Evolutionary conservation across 1,139 yeast species (phyloP).

Genomic region (Yamadazyma aaseri): DNA sequence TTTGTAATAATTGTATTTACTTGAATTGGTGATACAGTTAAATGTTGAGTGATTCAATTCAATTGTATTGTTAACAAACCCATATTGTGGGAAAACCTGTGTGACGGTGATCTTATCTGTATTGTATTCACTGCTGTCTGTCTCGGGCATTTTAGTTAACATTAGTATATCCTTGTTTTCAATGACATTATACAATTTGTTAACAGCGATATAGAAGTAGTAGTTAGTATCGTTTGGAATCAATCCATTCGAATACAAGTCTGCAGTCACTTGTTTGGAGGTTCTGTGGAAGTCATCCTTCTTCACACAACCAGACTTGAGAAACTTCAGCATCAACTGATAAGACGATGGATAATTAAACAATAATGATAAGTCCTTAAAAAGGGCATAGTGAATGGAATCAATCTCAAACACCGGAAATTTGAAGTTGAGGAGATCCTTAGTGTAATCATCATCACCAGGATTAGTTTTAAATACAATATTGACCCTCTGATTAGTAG

Average conservation of each 20-base stretch:
- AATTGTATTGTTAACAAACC: conserved; percentile 28
- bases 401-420: conserved; percentile 13
- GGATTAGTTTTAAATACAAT: neutral
- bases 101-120: conserved; percentile 29
- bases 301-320: conserved; percentile 21
- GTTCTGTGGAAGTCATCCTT: conserved; percentile 24
- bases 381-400: conserved; percentile 22
- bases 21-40: conserved; percentile 31
- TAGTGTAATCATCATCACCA: neutral
- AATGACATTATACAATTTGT: conserved; percentile 19
- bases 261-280: conserved; percentile 20
- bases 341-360: conserved; percentile 48
- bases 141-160: neutral
- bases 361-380: conserved; percentile 31
- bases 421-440: conserved; percentile 4
- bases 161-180: conserved; percentile 20
- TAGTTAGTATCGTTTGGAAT: conserved; percentile 22
- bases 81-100: conserved; percentile 46
- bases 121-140: conserved; percentile 6
- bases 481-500: neutral
- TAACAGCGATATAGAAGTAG: conserved; percentile 31
- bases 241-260: conserved; percentile 20
- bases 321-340: conserved; percentile 32
- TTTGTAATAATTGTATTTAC: conserved; percentile 41
- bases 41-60: conserved; percentile 37